Evolutionary conservation across 345 rosid genomes (phyloP).

Genomic region (Acer yangbiense): DNA sequence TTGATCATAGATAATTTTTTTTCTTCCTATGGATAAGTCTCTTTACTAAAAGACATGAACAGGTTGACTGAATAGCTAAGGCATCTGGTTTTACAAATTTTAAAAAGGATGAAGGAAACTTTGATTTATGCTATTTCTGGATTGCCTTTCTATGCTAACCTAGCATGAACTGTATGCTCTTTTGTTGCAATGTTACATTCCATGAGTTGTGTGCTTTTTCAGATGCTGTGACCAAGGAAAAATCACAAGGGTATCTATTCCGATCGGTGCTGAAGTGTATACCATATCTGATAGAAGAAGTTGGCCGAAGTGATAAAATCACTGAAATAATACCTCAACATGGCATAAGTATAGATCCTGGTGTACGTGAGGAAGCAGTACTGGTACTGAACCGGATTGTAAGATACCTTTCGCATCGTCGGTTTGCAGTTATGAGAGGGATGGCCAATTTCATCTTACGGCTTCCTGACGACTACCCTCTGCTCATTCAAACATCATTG

Average conservation of each 20-base stretch:
- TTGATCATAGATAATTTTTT: background rate
- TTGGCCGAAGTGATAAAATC: slow-evolving; percentile 95
- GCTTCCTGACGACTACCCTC: slow-evolving; percentile 98
- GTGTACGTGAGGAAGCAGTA: slow-evolving; percentile 99
- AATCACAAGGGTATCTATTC: slow-evolving; percentile 94
- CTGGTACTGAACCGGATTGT: slow-evolving; percentile 93
- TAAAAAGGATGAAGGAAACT: slow-evolving; percentile 3
- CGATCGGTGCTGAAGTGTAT: slow-evolving; percentile 94
- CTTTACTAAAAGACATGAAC: background rate
- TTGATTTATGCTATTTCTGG: background rate
- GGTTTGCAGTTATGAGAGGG: slow-evolving; percentile 97
- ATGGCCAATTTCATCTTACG: slow-evolving; percentile 93
- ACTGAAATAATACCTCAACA: slow-evolving; percentile 98
- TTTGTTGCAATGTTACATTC: slow-evolving; percentile 18
- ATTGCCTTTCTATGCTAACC: background rate
- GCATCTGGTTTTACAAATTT: background rate
- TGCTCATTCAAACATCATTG: slow-evolving; percentile 92
- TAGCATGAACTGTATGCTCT: slow-evolving; percentile 6
- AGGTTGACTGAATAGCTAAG: background rate
- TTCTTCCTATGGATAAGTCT: background rate
- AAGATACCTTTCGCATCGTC: slow-evolving; percentile 86
- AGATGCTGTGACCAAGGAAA: slow-evolving; percentile 97
- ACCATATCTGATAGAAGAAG: slow-evolving; percentile 96
- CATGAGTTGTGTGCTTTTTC: slow-evolving; percentile 32
- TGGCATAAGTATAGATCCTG: slow-evolving; percentile 97